Evolutionary conservation across 2,329 filamentous ascomycete genomes (phyloP).

Genomic region (Calonectria pteridis): DNA sequence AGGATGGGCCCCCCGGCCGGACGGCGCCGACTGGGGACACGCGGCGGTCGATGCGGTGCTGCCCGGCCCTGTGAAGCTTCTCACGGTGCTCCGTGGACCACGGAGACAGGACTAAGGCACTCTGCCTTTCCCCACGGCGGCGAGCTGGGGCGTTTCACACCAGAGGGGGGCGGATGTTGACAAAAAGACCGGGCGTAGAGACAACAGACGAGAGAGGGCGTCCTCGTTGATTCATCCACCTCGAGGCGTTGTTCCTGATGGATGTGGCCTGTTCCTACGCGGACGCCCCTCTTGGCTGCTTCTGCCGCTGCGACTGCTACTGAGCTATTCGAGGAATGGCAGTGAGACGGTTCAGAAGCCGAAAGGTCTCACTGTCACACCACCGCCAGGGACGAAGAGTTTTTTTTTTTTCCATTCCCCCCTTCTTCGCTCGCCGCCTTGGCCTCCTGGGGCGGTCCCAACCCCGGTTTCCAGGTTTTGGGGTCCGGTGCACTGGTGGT

Average conservation of each 20-base stretch:
- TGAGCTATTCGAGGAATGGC: conserved; percentile 10
- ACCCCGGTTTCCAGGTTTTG: conserved; percentile 15
- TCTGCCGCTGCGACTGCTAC: not conserved
- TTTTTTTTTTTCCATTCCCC: not conserved
- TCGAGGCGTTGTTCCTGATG: conserved; percentile 13
- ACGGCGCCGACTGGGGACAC: conserved; percentile 33
- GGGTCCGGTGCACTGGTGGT: not conserved
- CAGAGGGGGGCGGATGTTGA: not conserved
- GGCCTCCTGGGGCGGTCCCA: conserved; percentile 3
- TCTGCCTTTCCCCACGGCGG: conserved; percentile 13
- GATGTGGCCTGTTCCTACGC: conserved; percentile 14
- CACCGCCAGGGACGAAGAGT: conserved; percentile 15
- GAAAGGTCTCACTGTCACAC: conserved; percentile 18
- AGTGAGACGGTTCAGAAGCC: conserved; percentile 21
- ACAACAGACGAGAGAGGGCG: conserved; percentile 9
- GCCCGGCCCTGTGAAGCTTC: conserved; percentile 15
- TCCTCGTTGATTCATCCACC: conserved; percentile 25
- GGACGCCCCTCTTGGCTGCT: conserved; percentile 8
- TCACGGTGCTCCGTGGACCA: conserved; percentile 9
- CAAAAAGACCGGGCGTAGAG: not conserved
- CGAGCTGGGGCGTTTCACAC: conserved; percentile 25
- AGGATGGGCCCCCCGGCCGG: conserved; percentile 26
- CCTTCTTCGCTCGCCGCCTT: not conserved
- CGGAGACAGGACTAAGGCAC: conserved; percentile 6
- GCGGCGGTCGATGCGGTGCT: conserved; percentile 28